A percentile compares a stretch with the other conserved stretches of the same genome.
phyloP scores from a whole-genome alignment of 2,329 filamentous ascomycete species.

The Dothistroma pini region DNA sequence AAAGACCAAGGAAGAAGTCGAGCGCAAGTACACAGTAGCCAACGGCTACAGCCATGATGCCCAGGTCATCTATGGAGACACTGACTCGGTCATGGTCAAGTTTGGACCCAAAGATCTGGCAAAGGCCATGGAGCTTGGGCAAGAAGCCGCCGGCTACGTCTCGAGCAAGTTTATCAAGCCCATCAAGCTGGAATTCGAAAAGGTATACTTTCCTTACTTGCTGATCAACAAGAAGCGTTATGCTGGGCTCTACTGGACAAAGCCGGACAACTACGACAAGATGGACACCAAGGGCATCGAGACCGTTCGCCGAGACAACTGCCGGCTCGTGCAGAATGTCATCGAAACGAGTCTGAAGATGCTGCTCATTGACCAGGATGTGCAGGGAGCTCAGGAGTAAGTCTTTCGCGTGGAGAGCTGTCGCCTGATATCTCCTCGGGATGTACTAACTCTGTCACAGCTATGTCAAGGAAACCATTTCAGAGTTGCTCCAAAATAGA shows the following conservation, averaged over 20 bases:
- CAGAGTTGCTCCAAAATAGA: constrained; percentile 93
- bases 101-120: constrained; percentile 85
- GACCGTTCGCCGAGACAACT: constrained; percentile 95
- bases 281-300: constrained; percentile 99
- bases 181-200: constrained; percentile 99
- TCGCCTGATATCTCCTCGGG: constrained; percentile 1
- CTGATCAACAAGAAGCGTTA: constrained; percentile 99
- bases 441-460: constrained; percentile 51
- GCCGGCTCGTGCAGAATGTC: constrained; percentile 88
- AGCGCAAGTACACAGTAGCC: constrained; percentile 80
- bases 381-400: constrained; percentile 88
- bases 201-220: constrained; percentile 96
- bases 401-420: constrained; percentile 36
- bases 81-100: constrained; percentile 99
- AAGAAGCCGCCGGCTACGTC: constrained; percentile 84
- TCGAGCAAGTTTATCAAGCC: constrained; percentile 92
- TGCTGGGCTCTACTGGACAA: constrained; percentile 96
- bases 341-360: constrained; percentile 96
- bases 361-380: constrained; percentile 90
- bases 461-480: constrained; percentile 94
- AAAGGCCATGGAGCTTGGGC: constrained; percentile 90
- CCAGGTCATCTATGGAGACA: constrained; percentile 97
- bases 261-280: constrained; percentile 91
- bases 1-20: constrained; percentile 93
- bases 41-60: constrained; percentile 95